Base-by-base conservation (phyloP, 768 basidiomycete genomes). In the Calocybe gangraenosa region DNA sequence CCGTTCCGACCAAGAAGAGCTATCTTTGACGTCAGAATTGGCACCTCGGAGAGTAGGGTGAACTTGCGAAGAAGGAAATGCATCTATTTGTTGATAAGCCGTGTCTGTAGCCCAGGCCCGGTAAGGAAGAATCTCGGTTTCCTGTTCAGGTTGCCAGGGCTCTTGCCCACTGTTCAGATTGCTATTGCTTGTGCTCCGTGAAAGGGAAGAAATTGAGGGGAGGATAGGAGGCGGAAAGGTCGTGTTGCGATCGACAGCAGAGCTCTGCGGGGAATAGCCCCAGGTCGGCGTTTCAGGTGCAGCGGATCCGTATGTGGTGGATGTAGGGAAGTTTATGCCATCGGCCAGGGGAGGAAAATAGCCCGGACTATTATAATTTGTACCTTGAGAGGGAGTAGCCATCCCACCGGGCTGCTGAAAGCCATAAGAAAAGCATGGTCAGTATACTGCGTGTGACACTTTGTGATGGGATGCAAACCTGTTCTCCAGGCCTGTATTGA, bases 191-290 rank as follows among this genome's bases (percentile, higher is more conserved):
- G 66, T 40, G 38, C 62, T 63, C 21, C 79, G 74, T 17, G 67
- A 65, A 47, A 77, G 74, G 30, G 76, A 68, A 37, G 75, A 74
- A 46, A 78, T 75, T 18, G 79, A 76, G 3, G 77, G 76, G 28
- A 82, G 65, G 37, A 73, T 68, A 1, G 76, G 73, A 41, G 75
- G 71, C 33, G 74, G 68, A 53, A 66, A 76, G 20, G 59, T 65
- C n/a, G 66, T 67, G 61, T 60, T 79, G 54, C 67, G 78, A 57
- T 71, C 70, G 45, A 70, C 51, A 48, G 62, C 46, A 47, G 74
- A 59, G 47, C 66, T 51, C 55, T 65, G 55, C 47, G 73, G 42
- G 31, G 58, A 51, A 56, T 85, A 86, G 7, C 67, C 75, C 84
- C 84, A 87, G 30, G 72, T 59, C 21, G 78, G 66, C 9, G 74